A percentile compares a stretch with the other conserved stretches of the same genome.
Conservation (phyloP, 2,329 filamentous ascomycete species). For the Bretziella fagacearum region DNA sequence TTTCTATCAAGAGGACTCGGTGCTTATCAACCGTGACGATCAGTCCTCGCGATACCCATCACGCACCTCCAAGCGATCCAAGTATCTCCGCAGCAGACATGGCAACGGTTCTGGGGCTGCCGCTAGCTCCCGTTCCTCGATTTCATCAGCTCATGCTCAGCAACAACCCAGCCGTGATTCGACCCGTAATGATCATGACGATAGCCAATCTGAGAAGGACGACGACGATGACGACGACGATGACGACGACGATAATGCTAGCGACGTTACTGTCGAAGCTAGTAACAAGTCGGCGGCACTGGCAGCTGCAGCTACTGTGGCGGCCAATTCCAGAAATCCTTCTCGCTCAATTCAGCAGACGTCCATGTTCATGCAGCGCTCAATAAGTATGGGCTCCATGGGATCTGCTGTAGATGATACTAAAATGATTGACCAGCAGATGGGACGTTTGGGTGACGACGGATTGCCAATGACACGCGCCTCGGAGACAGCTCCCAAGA, state of each 20-base stretch:
- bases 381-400: slow-evolving; percentile 80
- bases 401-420: slow-evolving; percentile 52
- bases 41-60: slow-evolving; percentile 1
- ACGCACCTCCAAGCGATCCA: slow-evolving; percentile 11
- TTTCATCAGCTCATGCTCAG: not conserved
- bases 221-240: slow-evolving; percentile 2
- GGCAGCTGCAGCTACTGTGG: slow-evolving; percentile 29
- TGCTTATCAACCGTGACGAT: slow-evolving; percentile 6
- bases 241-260: slow-evolving; percentile 47
- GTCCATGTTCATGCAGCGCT: slow-evolving; percentile 29
- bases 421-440: slow-evolving; percentile 23
- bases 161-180: not conserved
- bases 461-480: slow-evolving; percentile 19
- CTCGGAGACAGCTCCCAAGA: slow-evolving; percentile 37
- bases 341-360: slow-evolving; percentile 28
- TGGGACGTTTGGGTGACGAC: slow-evolving; percentile 35
- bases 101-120: not conserved
- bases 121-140: not conserved
- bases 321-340: slow-evolving; percentile 63
- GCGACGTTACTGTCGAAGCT: slow-evolving; percentile 51
- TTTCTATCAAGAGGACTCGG: slow-evolving; percentile 10
- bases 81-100: slow-evolving; percentile 14
- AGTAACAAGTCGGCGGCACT: slow-evolving; percentile 21
- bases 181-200: not conserved
- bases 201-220: slow-evolving; percentile 21